phyloP scores from a whole-genome alignment of 208 protist genomes.

The Wallacemonas rigidus region DNA sequence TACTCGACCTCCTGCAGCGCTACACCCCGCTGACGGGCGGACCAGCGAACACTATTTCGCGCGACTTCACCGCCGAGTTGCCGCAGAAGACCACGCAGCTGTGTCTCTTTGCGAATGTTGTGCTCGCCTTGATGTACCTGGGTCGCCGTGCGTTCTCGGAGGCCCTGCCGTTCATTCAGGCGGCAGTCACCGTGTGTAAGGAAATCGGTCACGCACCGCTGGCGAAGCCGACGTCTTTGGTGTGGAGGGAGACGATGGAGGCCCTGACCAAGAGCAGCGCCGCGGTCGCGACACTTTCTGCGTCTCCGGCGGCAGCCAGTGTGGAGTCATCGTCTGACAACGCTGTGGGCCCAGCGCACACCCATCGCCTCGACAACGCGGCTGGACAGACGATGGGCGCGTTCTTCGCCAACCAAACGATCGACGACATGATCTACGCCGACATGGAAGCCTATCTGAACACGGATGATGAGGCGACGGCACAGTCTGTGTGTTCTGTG shows the following conservation, averaged over 20 bases:
- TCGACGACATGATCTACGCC: constrained; percentile 3
- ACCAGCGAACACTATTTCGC: constrained; percentile 11
- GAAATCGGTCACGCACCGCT: constrained; percentile 30
- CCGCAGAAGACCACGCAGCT: constrained; percentile 42
- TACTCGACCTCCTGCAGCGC: constrained; percentile 39
- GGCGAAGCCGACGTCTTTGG: not conserved
- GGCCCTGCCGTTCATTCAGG: constrained; percentile 41
- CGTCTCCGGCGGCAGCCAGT: not conserved
- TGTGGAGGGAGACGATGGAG: not conserved
- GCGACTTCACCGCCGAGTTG: constrained; percentile 26
- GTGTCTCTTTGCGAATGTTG: constrained; percentile 46
- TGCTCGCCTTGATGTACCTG: constrained; percentile 43
- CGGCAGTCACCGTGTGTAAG: constrained; percentile 40
- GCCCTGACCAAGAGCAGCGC: no score
- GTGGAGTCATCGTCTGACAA: not conserved
- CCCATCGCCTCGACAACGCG: not conserved
- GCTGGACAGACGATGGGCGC: not conserved
- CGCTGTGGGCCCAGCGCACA: not conserved
- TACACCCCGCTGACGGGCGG: constrained; percentile 26
- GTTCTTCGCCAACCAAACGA: not conserved
- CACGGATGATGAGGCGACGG: not conserved
- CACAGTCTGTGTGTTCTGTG: constrained; percentile 12
- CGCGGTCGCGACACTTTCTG: no score
- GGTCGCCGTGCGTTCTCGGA: constrained; percentile 36
- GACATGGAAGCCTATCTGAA: not conserved